Percentiles rank a stretch among this genome's conserved stretches.
These are phyloP conservation scores for Apiospora rasikravindrae DNA, from an alignment of 2,329 filamentous ascomycete genomes.

Conservation along the genomic window DNA sequence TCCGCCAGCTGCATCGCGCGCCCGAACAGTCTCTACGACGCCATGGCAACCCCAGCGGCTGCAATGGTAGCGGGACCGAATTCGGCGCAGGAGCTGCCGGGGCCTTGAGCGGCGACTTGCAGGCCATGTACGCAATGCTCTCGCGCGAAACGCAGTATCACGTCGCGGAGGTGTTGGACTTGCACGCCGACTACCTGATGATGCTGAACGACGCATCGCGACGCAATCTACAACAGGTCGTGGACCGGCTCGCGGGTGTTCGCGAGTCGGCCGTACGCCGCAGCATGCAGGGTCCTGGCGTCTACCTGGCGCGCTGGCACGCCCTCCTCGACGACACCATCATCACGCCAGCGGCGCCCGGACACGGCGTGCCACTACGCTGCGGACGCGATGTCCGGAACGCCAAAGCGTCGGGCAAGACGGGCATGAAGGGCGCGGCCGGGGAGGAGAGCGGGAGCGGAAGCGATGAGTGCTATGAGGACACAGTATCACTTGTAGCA, in stretches of 20 bases:
- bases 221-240: slow-evolving; percentile 60
- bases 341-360: slow-evolving; percentile 65
- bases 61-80: background rate
- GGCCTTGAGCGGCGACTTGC: slow-evolving; percentile 47
- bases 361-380: slow-evolving; percentile 34
- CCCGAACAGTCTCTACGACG: no score
- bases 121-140: slow-evolving; percentile 52
- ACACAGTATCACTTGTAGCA: background rate
- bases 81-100: slow-evolving; percentile 30
- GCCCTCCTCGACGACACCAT: slow-evolving; percentile 70
- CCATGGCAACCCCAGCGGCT: no score
- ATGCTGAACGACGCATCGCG: slow-evolving; percentile 59
- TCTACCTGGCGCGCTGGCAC: slow-evolving; percentile 77
- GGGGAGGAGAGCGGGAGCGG: background rate
- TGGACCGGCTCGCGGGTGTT: slow-evolving; percentile 43
- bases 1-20: slow-evolving; percentile 39
- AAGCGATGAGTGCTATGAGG: background rate
- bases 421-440: slow-evolving; percentile 2
- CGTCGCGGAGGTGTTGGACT: slow-evolving; percentile 60
- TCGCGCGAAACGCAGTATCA: slow-evolving; percentile 48
- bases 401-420: background rate
- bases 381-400: background rate
- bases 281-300: slow-evolving; percentile 67
- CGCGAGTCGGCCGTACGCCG: slow-evolving; percentile 11
- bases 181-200: slow-evolving; percentile 65